Base-by-base conservation (phyloP, 805 yeast genomes). In the Diddensiella caesifluorescens region DNA sequence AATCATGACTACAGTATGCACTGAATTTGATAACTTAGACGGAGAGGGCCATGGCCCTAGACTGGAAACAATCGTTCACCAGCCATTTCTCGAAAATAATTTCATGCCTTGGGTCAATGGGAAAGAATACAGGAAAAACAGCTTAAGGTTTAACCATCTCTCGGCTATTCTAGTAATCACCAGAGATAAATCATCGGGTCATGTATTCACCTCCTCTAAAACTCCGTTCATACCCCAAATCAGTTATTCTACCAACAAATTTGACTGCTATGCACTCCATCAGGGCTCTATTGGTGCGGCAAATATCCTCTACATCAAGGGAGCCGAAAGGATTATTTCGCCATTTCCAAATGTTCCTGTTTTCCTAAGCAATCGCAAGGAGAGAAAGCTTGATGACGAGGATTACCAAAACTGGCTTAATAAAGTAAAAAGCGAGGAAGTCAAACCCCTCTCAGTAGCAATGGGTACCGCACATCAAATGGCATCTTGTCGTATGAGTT, bases 381-480 rank as follows among this genome's bases (percentile, higher is more conserved):
- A 64, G 45, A 65, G 77, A 32, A 40, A 57, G 3, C 57, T 71
- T 35, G 52, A 54, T 15, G 79, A 74, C 49, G 31, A 48, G 4
- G 77, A 73, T 45, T 75, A 63, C 45, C 53, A 52, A 34, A 41
- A 38, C 5, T 63, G 67, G 67, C 20, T 37, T 22, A 30, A 28
- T 10, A 42, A 46, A 19, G 61, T 59, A 5, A 60, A 54, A 7
- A 35, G 23, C 3, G 32, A 28, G 9, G 26, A 18, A 27, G 47
- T 54, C 33, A 38, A 28, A 13, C 42, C 41, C 4, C 16, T 33
- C 12, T 52, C 54, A 12, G 52, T 51, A 13, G 60, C 61, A 4
- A 48, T 67, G 38, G 78, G 77, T 6, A 61, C 69, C 1, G 79
- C 79, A 12, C 78, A 73, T 56, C 79, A 73, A 54, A 73, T 73